These are phyloP conservation scores for Podospora conica DNA, from an alignment of 495 filamentous ascomycete species.

Conservation along the genomic window DNA sequence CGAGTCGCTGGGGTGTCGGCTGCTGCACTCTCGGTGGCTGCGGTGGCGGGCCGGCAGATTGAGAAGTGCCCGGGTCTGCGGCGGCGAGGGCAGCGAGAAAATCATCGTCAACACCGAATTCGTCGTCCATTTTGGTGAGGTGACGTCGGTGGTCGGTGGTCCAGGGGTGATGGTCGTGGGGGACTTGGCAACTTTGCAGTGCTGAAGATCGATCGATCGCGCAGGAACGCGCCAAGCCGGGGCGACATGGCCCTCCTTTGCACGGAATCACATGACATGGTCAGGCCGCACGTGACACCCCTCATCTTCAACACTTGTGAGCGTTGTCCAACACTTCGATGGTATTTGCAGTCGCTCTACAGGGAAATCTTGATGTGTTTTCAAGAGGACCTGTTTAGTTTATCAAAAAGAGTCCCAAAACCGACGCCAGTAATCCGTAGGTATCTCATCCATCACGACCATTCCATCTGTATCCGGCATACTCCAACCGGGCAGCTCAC, in stretches of 20 bases:
- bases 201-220: neutral
- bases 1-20: slow-evolving; percentile 40
- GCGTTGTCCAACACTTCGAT: too few relatives aligned
- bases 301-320: neutral
- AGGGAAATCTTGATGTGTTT: too few relatives aligned
- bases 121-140: slow-evolving; percentile 44
- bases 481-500: too few relatives aligned
- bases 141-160: neutral
- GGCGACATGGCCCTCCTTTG: neutral
- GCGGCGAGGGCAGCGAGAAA: slow-evolving; percentile 49
- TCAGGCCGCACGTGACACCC: too few relatives aligned
- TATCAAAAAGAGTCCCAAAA: too few relatives aligned
- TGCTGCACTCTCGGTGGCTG: slow-evolving; percentile 30
- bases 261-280: neutral
- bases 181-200: neutral
- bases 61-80: slow-evolving; percentile 9
- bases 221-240: neutral
- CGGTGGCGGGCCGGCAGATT: slow-evolving; percentile 28
- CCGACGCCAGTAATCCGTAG: too few relatives aligned
- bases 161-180: neutral
- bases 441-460: too few relatives aligned
- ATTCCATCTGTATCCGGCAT: too few relatives aligned
- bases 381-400: too few relatives aligned
- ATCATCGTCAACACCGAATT: slow-evolving; percentile 56
- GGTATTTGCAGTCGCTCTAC: neutral